Evolutionary conservation across 1,284 basidiomycete species (phyloP), one percentile per base, ranked within the genome.

Genomic region (Marasmius tenuissimus): DNA sequence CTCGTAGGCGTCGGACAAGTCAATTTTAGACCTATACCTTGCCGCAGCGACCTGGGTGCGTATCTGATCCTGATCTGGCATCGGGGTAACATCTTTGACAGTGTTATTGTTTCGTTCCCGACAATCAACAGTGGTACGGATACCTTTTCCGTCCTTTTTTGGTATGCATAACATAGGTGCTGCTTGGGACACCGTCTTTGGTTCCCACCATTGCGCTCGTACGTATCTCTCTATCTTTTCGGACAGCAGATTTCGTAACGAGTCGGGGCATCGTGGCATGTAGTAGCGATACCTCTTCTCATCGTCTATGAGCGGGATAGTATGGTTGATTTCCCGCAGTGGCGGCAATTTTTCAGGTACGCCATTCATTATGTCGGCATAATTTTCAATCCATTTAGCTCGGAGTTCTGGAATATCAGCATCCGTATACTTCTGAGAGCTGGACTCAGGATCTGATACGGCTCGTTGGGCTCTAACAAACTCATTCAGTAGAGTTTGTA

Each of bases 21-120:
- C 73, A n/a, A 77, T 69, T 42, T 75, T 70, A 2, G 70, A 68
- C 0, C 69, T 33, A 53, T 70, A 70, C 42, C 65, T 66, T 11
- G 67, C 69, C 20, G 63, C 42, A 0, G 71, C 68, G 0, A 77
- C 71, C 52, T 74, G 70, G 42, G 69, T 62, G 0, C 71, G 57
- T 7, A 79, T 77, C 0, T 67, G 58, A 9, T 77, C 72, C 33
- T 75, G 74, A 56, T 77, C 75, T 1, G 76, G 76, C 52, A 80
- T 62, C 2, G 75, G 78, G 0, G 74, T 76, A 0, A 76, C 69
- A 57, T 72, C 51, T 52, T 79, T 77, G 0, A 72, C 35, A 0
- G 75, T 78, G 58, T 80, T 80, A 0, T 73, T 67, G 56, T 79
- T 79, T 1, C 69, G 55, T 14, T 68, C n/a, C n/a, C n/a, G n/a